A percentile compares a stretch with the other conserved stretches of the same genome.
phyloP scores from a whole-genome alignment of 2,329 filamentous ascomycete species.

The Myriosclerotinia curreyana region DNA sequence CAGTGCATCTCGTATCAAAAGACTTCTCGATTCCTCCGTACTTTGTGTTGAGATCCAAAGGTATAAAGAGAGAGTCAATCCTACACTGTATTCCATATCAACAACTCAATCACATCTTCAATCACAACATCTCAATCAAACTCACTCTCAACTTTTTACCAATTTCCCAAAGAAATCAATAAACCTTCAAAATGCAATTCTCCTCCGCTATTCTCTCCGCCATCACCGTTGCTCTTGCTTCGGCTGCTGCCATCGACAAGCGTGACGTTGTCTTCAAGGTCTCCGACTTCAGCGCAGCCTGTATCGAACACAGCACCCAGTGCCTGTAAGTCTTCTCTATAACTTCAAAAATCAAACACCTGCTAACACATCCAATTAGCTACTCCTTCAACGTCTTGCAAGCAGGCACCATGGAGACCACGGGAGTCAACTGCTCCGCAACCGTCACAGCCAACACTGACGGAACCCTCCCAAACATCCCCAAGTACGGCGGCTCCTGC shows the following conservation, averaged over 20 bases:
- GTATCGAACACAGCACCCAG: not conserved
- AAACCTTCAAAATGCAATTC: conserved; percentile 12
- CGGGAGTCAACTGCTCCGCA: not conserved
- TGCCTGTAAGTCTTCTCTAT: not conserved
- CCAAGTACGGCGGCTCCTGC: not conserved
- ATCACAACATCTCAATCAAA: conserved; percentile 7
- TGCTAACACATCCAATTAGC: not conserved
- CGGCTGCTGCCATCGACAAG: not conserved
- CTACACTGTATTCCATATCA: not conserved
- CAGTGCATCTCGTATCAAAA: conserved; percentile 10
- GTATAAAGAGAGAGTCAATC: not conserved
- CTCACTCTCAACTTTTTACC: not conserved
- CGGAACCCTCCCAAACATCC: not conserved
- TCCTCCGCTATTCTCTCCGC: not conserved
- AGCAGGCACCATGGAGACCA: not conserved
- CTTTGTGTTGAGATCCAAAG: not conserved
- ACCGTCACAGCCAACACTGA: too few relatives aligned
- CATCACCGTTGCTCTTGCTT: conserved; percentile 9
- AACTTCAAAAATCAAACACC: too few relatives aligned
- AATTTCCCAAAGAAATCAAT: conserved; percentile 1
- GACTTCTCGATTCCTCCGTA: not conserved
- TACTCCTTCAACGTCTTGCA: conserved; percentile 1
- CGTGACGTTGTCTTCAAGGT: not conserved
- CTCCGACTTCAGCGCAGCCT: not conserved
- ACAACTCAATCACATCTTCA: not conserved